These are phyloP conservation scores for Aspergillus nidulans DNA, from an alignment of 495 filamentous ascomycete genomes.

Conservation along the genomic window DNA sequence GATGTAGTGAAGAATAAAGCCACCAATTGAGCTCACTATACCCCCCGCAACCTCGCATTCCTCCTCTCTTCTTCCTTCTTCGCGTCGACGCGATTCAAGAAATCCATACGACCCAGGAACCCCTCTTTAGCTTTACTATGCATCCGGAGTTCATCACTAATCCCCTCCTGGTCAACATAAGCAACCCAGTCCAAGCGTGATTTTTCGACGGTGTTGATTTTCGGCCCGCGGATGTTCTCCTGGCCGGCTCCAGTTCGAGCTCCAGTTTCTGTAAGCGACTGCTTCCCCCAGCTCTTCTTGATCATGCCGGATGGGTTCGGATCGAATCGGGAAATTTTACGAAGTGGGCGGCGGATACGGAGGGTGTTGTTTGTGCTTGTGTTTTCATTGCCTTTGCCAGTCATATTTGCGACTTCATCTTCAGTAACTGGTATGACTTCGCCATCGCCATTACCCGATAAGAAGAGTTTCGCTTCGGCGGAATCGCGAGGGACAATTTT, in stretches of 20 bases:
- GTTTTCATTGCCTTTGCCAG: constrained; percentile 1
- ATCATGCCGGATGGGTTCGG: constrained; percentile 52
- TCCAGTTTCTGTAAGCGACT: constrained; percentile 16
- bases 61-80: constrained; percentile 72
- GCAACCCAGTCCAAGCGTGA: constrained; percentile 90
- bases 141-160: constrained; percentile 82
- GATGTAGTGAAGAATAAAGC: background rate
- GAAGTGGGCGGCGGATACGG: constrained; percentile 60
- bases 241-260: constrained; percentile 2
- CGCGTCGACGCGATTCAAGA: constrained; percentile 76
- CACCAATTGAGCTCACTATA: constrained; percentile 31
- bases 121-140: constrained; percentile 80
- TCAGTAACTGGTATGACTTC: constrained; percentile 27
- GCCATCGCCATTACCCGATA: constrained; percentile 50
- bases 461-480: constrained; percentile 74
- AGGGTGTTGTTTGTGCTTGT: constrained; percentile 6
- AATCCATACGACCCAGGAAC: constrained; percentile 81
- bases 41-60: constrained; percentile 54
- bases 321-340: constrained; percentile 77
- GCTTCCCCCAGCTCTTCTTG: constrained; percentile 50
- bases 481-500: constrained; percentile 75
- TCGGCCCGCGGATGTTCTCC: constrained; percentile 57
- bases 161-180: constrained; percentile 86
- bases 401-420: constrained; percentile 16
- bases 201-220: constrained; percentile 96